These are phyloP conservation scores for Chaetothyriales sp. DNA, from an alignment of 2,329 filamentous ascomycete genomes.

Conservation along the genomic window DNA sequence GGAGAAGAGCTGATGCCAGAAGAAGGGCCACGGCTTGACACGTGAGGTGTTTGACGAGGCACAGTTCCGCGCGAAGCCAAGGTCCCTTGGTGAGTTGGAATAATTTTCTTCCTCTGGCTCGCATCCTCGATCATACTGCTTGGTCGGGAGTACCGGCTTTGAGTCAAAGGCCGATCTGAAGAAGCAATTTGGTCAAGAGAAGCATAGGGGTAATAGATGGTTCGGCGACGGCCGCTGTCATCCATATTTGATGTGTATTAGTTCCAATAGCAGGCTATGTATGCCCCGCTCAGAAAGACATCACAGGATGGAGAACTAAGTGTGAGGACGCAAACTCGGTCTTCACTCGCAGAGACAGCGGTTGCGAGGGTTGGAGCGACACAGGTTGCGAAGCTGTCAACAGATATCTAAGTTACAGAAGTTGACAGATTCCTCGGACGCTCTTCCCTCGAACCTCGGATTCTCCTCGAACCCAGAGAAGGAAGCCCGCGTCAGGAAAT, in stretches of 20 bases:
- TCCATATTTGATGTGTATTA: neutral
- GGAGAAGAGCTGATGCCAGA: neutral
- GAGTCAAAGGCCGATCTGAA: neutral
- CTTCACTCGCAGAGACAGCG: too few relatives aligned
- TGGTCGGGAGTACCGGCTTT: neutral
- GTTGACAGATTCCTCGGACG: neutral
- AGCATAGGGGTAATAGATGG: neutral
- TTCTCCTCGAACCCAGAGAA: neutral
- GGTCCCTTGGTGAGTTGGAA: neutral
- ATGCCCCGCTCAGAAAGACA: neutral
- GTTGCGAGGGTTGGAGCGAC: neutral
- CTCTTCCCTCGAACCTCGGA: neutral
- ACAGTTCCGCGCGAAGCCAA: neutral
- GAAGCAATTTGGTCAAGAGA: neutral
- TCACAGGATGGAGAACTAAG: too few relatives aligned
- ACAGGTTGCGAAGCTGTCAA: neutral
- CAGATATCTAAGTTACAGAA: neutral
- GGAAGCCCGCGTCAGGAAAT: neutral
- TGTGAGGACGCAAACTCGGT: too few relatives aligned
- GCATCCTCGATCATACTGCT: neutral
- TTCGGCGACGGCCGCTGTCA: neutral
- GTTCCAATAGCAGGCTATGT: neutral
- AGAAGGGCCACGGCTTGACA: neutral
- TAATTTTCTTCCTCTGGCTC: neutral
- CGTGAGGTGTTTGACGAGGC: neutral